Evolutionary conservation across 2,329 filamentous ascomycete genomes (phyloP), one percentile per base, ranked within the genome.

Genomic region (Pyricularia sp.): DNA sequence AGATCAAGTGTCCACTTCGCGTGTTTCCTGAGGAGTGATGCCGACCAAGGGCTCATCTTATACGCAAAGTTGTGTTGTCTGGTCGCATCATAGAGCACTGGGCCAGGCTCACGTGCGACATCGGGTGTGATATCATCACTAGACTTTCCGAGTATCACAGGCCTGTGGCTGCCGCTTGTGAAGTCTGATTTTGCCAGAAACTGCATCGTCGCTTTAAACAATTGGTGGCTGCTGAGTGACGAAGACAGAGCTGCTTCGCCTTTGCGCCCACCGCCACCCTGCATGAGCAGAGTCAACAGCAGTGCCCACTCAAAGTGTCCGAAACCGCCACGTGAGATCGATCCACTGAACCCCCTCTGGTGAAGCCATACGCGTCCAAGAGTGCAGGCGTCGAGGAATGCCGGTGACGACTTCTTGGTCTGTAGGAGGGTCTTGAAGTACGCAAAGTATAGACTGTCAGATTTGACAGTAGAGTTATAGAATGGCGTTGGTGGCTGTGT

Each of bases 151-250:
- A 86, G 78, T 0, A 82, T 69, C 40, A 88, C 81, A 0, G 89
- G 86, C 68, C 84, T 89, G 70, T 84, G 88, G 65, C 78, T 79
- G 28, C 49, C 28, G 33, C 59, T 57, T 16, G 55, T 33, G 65
- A 97, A 78, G 71, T 96, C 88, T 49, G 84, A 88, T 1, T 84
- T 83, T 1, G 89, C 86, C 22, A 99, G 78, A 69, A 93, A 94
- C 72, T 97, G 93, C n/a, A 99, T 78, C 1, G 88, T 87, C 2
- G 91, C 93, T 76, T 97, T 97, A 82, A 99, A 97, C 60, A 97
- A 82, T 75, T 97, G 93, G 28, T 93, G 94, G 75, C 89, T 89
- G 77, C 89, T 96, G 70, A 96, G 89, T 8, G 90, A 90, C 5
- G 85, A 81, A 6, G 92, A 91, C 19, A 97, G 81, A 6, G 90